Conservation (phyloP, 2,329 filamentous ascomycete genomes). For the Beauveria bassiana region DNA sequence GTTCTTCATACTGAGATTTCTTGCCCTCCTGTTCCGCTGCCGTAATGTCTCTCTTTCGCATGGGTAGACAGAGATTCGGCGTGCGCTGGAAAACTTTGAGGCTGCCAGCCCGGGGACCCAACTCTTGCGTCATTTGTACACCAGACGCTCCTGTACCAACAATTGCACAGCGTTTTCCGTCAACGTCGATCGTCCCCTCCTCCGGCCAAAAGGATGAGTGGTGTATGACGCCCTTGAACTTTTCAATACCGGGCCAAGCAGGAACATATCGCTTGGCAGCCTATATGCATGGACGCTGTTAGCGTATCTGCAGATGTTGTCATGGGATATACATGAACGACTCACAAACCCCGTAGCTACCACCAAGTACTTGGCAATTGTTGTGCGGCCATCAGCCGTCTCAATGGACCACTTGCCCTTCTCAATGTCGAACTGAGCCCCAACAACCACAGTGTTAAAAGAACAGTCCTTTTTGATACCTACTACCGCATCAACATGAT, state of each 20-base stretch:
- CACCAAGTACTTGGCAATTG: conserved; percentile 39
- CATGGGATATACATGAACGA: fast-evolving
- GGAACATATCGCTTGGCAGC: conserved; percentile 49
- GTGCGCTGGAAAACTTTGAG: conserved; percentile 53
- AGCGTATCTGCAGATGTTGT: not conserved
- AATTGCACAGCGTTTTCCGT: conserved; percentile 48
- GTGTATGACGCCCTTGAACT: conserved; percentile 47
- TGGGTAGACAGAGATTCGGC: conserved; percentile 52
- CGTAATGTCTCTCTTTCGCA: conserved; percentile 35
- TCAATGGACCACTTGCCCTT: conserved; percentile 36
- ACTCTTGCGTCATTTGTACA: conserved; percentile 51
- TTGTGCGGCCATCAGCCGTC: conserved; percentile 37
- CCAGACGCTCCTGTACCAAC: conserved; percentile 53
- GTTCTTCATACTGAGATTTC: not conserved
- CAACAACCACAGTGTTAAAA: conserved; percentile 42
- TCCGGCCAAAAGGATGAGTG: conserved; percentile 50
- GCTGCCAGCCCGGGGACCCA: conserved; percentile 38
- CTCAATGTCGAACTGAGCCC: conserved; percentile 37
- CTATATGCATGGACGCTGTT: conserved; percentile 15
- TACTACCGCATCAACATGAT: conserved; percentile 43
- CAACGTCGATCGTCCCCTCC: conserved; percentile 40
- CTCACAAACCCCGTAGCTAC: conserved; percentile 32
- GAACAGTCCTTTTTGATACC: conserved; percentile 42
- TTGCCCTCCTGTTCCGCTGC: not conserved
- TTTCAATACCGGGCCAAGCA: conserved; percentile 44